Evolutionary conservation across 768 basidiomycete species (phyloP).

Genomic region (Rhodosporidiobolus sp.): DNA sequence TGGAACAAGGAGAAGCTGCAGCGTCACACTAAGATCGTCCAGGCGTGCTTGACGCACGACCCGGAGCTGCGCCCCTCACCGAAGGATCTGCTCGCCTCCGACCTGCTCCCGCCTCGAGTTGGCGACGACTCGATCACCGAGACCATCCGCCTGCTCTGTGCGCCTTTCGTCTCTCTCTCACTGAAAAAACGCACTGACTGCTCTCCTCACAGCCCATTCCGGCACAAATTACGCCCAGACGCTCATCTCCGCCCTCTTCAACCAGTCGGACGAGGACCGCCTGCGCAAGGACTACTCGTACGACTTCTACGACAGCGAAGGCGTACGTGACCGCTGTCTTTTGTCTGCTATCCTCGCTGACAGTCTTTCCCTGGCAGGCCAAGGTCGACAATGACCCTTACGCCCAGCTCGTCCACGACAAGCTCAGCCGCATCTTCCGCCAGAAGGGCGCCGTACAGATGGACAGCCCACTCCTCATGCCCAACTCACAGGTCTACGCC

Average conservation of each 20-base stretch:
- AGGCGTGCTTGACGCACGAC: conserved; percentile 43
- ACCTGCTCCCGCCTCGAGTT: conserved; percentile 41
- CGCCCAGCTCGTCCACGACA: conserved; percentile 41
- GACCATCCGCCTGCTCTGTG: conserved; percentile 38
- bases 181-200: no score
- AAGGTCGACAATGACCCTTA: conserved; percentile 43
- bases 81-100: conserved; percentile 40
- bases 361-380: not conserved
- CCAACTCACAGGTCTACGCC: conserved; percentile 41
- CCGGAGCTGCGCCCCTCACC: conserved; percentile 44
- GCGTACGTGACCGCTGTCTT: not conserved
- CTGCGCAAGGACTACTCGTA: conserved; percentile 38
- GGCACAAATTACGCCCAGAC: conserved; percentile 38
- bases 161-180: not conserved
- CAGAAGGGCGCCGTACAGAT: conserved; percentile 41
- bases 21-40: conserved; percentile 45
- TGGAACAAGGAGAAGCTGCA: conserved; percentile 40
- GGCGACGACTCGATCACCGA: conserved; percentile 44
- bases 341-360: not conserved
- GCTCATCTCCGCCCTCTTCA: conserved; percentile 38
- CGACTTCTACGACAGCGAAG: conserved; percentile 39
- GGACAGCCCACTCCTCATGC: conserved; percentile 43
- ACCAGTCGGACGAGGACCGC: conserved; percentile 38
- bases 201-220: conserved; percentile 21
- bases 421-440: conserved; percentile 41